Evolutionary conservation across 208 protist genomes (phyloP), one percentile per base, ranked within the genome.

Genomic region (Crithidia fasciculata): DNA sequence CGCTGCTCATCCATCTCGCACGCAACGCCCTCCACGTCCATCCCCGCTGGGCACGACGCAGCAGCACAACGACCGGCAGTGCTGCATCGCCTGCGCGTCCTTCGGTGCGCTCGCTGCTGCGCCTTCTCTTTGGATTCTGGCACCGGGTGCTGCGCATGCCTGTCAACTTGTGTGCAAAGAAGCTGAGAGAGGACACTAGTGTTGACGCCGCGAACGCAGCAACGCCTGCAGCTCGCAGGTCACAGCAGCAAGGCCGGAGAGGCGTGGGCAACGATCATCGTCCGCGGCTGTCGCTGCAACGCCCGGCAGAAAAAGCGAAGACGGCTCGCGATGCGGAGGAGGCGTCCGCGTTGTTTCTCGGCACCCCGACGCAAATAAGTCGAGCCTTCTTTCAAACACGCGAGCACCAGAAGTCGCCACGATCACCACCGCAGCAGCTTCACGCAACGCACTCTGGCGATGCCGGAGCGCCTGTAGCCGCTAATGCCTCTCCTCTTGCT

Each of bases 341-440:
- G n/a, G 4, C 19, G 18, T 39, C 61, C 43, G 60, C 54, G 5
- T 45, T 57, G 13, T 41, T 44, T 5, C 45, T 61, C 44, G 19
- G 56, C 56, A 77, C 72, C 40, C 72, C 72, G 5, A 65, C 72
- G 10, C 72, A 59, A 10, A 70, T 71, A 47, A 77, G 63, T 41
- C 72, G 63, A 5, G 63, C 64, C 18, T 71, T 56, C 55, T 71
- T 77, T 15, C 72, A 60, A 1, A 28, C 28, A 1, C 28, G 28
- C 28, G 28, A 28, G 1, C 28, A 28, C 28, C 28, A 28, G 28
- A 28, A 65, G 12, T 15, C 57, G 56, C 16, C n/a, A 12, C 50
- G 16, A 55, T 15, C 5, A 41, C 56, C 45, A 18, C 59, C 45
- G 40, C 59, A 64, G 40, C 59, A 50, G 40, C 59, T 50, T 2